Conservation (phyloP, 306 rosid species). For the Gastrolobium villosum region DNA sequence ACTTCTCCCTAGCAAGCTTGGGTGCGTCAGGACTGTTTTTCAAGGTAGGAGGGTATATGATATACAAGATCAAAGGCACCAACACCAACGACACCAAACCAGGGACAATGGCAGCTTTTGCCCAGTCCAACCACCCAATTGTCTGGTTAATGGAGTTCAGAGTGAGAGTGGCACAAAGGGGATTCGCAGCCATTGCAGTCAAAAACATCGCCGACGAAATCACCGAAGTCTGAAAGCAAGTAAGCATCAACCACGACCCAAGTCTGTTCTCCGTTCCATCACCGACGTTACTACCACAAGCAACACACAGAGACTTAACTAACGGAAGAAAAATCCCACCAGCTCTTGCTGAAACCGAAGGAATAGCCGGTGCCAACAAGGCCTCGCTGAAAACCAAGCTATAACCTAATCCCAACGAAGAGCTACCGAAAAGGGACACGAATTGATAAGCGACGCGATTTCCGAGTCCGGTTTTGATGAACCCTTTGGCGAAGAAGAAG, state of each 20-base stretch:
- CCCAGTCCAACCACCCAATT: constrained; percentile 99
- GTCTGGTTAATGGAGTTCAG: constrained; percentile 79
- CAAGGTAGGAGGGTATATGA: constrained; percentile 87
- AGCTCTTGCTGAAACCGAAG: constrained; percentile 93
- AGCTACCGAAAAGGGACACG: constrained; percentile 90
- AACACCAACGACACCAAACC: constrained; percentile 86
- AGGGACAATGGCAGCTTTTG: constrained; percentile 88
- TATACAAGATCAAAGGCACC: constrained; percentile 84
- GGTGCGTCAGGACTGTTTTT: constrained; percentile 96
- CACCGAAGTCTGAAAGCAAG: constrained; percentile 96
- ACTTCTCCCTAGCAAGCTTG: constrained; percentile 86
- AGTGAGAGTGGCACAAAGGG: constrained; percentile 83
- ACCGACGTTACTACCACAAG: constrained; percentile 94
- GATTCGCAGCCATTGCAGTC: constrained; percentile 99
- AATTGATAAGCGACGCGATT: constrained; percentile 94
- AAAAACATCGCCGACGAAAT: constrained; percentile 96
- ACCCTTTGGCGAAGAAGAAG: constrained; percentile 95
- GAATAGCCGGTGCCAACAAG: constrained; percentile 90
- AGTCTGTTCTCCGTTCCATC: constrained; percentile 85
- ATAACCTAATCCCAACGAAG: constrained; percentile 93
- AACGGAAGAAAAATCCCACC: constrained; percentile 95
- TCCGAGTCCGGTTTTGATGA: constrained; percentile 95
- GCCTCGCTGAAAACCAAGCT: constrained; percentile 98
- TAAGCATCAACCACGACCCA: constrained; percentile 97
- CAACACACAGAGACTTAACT: constrained; percentile 89